Conservation (phyloP, 805 yeast species). For the Starmerella kuoi region DNA sequence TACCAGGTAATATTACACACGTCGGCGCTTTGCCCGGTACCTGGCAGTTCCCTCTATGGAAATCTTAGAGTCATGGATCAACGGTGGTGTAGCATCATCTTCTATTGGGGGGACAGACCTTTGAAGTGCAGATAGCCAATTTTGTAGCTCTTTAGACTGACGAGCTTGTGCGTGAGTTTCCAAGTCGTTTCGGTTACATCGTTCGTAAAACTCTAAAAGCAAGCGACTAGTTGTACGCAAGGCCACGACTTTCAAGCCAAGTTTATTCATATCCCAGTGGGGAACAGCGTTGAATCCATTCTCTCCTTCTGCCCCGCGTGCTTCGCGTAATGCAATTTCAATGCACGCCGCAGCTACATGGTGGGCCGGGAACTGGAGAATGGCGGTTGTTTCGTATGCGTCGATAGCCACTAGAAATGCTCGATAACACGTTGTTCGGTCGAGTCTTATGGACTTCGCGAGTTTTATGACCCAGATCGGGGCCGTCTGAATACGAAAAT, state of each 20-base stretch:
- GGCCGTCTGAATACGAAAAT: slow-evolving; percentile 55
- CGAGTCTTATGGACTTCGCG: slow-evolving; percentile 40
- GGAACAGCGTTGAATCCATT: neutral
- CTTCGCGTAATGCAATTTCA: slow-evolving; percentile 35
- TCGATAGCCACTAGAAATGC: slow-evolving; percentile 76
- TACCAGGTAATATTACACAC: no score
- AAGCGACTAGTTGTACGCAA: slow-evolving; percentile 7
- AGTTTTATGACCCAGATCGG: slow-evolving; percentile 56
- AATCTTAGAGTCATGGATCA: slow-evolving; percentile 24
- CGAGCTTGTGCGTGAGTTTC: slow-evolving; percentile 4
- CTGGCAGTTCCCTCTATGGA: slow-evolving; percentile 29
- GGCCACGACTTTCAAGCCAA: neutral
- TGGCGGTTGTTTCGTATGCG: slow-evolving; percentile 53
- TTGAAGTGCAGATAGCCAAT: slow-evolving; percentile 5
- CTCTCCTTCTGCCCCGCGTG: neutral
- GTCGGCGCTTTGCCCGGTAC: slow-evolving; percentile 24
- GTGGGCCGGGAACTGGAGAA: slow-evolving; percentile 62
- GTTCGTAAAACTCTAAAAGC: slow-evolving; percentile 9
- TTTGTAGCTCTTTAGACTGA: neutral
- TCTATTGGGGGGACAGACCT: neutral
- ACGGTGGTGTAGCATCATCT: neutral
- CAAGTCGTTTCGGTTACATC: neutral
- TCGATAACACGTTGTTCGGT: slow-evolving; percentile 38
- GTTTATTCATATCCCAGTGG: slow-evolving; percentile 2
- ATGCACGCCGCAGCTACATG: slow-evolving; percentile 59